Percentiles rank a stretch among this genome's conserved stretches.
Conservation (phyloP, 805 yeast genomes). For the Barnettozyma pratensis region DNA sequence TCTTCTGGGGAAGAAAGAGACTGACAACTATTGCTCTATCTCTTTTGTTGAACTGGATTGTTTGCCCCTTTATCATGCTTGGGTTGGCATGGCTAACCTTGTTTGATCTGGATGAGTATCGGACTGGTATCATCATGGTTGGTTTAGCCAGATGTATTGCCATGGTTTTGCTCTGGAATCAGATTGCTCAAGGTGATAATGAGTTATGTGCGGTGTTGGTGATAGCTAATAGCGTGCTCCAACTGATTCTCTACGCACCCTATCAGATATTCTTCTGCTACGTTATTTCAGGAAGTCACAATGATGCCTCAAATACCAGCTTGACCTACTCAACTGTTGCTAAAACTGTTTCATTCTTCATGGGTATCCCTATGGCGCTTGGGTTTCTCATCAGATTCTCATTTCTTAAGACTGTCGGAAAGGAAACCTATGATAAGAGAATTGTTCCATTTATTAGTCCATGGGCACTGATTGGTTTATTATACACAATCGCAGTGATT, state of each 20-base stretch:
- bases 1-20: slow-evolving; percentile 1
- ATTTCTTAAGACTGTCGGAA: slow-evolving; percentile 26
- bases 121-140: slow-evolving; percentile 53
- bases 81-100: slow-evolving; percentile 49
- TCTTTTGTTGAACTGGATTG: slow-evolving; percentile 46
- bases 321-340: slow-evolving; percentile 38
- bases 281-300: slow-evolving; percentile 17
- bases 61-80: slow-evolving; percentile 53
- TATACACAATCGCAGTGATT: slow-evolving; percentile 46
- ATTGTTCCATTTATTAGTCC: slow-evolving; percentile 41
- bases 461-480: slow-evolving; percentile 45
- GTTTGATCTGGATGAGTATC: slow-evolving; percentile 41
- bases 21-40: slow-evolving; percentile 23
- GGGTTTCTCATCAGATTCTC: slow-evolving; percentile 39
- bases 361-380: slow-evolving; percentile 47
- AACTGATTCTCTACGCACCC: slow-evolving; percentile 49
- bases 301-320: background rate
- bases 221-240: slow-evolving; percentile 44
- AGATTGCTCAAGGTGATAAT: slow-evolving; percentile 47
- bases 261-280: slow-evolving; percentile 42
- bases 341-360: slow-evolving; percentile 44
- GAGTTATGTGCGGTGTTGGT: slow-evolving; percentile 49
- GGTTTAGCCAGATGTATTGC: slow-evolving; percentile 60
- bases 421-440: slow-evolving; percentile 27
- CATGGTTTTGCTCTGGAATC: slow-evolving; percentile 57